These are phyloP conservation scores for Phytophthora melonis DNA, from an alignment of 352 stramenopile genomes.

Conservation along the genomic window DNA sequence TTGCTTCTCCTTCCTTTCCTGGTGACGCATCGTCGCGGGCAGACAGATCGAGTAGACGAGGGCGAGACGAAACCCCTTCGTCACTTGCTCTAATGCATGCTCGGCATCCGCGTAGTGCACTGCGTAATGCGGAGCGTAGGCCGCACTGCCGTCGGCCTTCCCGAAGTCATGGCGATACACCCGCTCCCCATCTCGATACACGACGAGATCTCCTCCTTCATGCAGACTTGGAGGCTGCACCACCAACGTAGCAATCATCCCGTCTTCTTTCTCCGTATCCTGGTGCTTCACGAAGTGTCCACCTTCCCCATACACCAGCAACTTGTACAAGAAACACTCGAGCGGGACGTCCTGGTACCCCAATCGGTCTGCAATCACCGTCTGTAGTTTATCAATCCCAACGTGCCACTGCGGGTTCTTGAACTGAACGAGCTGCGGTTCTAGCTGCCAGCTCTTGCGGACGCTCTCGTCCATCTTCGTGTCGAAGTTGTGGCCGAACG, in stretches of 20 bases:
- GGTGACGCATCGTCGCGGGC: neutral
- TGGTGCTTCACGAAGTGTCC: neutral
- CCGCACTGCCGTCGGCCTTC: neutral
- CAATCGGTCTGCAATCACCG: neutral
- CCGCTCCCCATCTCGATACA: neutral
- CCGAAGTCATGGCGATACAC: neutral
- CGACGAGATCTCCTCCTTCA: neutral
- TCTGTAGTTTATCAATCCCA: neutral
- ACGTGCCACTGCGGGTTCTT: neutral
- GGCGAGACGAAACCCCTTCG: neutral
- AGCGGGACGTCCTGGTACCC: neutral
- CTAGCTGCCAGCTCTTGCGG: slow-evolving; percentile 6
- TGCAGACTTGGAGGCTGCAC: neutral
- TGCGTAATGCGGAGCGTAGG: neutral
- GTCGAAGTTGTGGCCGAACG: neutral
- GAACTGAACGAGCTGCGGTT: neutral
- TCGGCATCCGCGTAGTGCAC: neutral
- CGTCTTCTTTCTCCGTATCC: neutral
- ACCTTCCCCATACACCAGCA: slow-evolving; percentile 1
- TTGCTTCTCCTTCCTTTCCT: neutral
- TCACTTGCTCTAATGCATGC: neutral
- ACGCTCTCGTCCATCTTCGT: slow-evolving; percentile 8
- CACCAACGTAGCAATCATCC: neutral
- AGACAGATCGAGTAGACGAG: neutral
- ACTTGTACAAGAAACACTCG: neutral